Percentiles rank a stretch among this genome's conserved stretches.
Evolutionary conservation across 306 rosid species (phyloP).

Genomic region (Fragaria vesca): DNA sequence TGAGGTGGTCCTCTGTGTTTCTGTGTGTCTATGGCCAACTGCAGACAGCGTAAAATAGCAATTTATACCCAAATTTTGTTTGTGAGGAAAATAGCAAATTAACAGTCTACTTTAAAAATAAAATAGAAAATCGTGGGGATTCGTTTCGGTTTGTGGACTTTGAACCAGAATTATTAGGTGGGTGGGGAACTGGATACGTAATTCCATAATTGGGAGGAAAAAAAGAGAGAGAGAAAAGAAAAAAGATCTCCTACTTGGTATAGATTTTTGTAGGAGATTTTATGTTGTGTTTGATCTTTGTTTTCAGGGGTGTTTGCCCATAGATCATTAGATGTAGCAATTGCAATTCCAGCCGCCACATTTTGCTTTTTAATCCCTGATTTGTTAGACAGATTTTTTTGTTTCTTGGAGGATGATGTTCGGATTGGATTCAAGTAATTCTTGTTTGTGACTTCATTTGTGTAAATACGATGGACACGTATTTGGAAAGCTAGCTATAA

Average conservation of each 20-base stretch:
- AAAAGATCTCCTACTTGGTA: not conserved
- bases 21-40: not conserved
- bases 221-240: not conserved
- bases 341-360: too few species aligned
- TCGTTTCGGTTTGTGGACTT: not conserved
- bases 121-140: not conserved
- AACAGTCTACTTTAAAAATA: too few species aligned
- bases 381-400: too few species aligned
- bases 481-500: too few species aligned
- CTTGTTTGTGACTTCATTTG: too few species aligned
- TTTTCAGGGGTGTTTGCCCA: not conserved
- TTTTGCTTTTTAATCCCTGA: too few species aligned
- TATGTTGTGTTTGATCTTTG: not conserved
- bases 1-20: not conserved
- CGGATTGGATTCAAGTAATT: too few species aligned
- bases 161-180: not conserved
- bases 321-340: too few species aligned
- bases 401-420: too few species aligned
- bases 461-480: too few species aligned
- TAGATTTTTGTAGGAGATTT: not conserved
- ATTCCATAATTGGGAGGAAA: too few species aligned
- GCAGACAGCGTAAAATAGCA: not conserved
- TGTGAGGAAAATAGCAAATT: not conserved
- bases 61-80: not conserved
- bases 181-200: not conserved